A percentile compares a stretch with the other conserved stretches of the same genome.
These are phyloP conservation scores for Saccharomyces mikatae DNA, from an alignment of 805 yeast species.

Conservation along the genomic window DNA sequence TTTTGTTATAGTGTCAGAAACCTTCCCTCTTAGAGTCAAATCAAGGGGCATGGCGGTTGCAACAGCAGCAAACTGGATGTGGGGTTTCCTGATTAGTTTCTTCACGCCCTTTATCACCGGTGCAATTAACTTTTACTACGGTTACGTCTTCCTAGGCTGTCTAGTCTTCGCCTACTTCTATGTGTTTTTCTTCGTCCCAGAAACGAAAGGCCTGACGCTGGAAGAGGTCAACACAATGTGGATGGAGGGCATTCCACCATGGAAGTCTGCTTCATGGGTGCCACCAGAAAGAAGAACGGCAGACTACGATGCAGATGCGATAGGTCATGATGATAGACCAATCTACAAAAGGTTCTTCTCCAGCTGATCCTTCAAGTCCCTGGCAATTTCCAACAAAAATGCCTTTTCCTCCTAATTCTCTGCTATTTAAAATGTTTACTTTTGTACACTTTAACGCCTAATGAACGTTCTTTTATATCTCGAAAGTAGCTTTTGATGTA, in stretches of 20 bases:
- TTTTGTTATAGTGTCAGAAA: slow-evolving; percentile 57
- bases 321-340: slow-evolving; percentile 12
- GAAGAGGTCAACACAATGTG: slow-evolving; percentile 65
- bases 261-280: slow-evolving; percentile 41
- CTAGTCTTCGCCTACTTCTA: slow-evolving; percentile 45
- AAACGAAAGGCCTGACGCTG: slow-evolving; percentile 67
- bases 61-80: slow-evolving; percentile 51
- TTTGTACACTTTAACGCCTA: not conserved
- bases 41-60: slow-evolving; percentile 47
- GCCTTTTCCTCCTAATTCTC: not conserved
- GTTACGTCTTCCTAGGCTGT: slow-evolving; percentile 50
- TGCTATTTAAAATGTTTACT: not conserved
- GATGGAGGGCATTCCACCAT: slow-evolving; percentile 32
- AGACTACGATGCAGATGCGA: slow-evolving; percentile 12
- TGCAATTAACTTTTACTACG: slow-evolving; percentile 57
- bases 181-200: slow-evolving; percentile 59
- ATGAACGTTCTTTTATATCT: not conserved
- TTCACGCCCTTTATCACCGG: slow-evolving; percentile 60
- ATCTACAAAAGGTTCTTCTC: slow-evolving; percentile 8
- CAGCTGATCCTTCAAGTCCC: not conserved
- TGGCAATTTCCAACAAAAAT: not conserved
- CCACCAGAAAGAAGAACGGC: slow-evolving; percentile 34
- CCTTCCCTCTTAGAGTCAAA: slow-evolving; percentile 65
- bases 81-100: slow-evolving; percentile 58
- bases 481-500: not conserved